Evolutionary conservation across 192 early-diverging fungal genomes (phyloP), one percentile per base, ranked within the genome.

Genomic region (Coemansia reversa): DNA sequence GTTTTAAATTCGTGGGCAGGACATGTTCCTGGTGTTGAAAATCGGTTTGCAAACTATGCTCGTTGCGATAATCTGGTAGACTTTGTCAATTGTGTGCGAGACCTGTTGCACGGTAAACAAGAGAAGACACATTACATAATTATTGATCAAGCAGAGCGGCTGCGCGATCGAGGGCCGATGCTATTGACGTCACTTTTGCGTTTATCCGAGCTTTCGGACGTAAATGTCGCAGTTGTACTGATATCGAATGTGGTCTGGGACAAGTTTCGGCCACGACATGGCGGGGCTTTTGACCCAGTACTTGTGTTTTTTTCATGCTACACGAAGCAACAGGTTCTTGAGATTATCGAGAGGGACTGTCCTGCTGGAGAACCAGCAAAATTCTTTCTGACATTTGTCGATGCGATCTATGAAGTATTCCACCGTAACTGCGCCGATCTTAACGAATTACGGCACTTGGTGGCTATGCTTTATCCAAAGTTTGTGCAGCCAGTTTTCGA

Each of bases 401-500:
- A 91, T 29, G 74, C 94, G 9, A 70, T 94, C 5, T 93, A 93
- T 67, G 88, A 91, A 30, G 87, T 93, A 51, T 93, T 96, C 68
- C 78, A 87, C 52, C 79, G 85, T 24, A 89, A 91, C 45, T 93
- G 92, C 67, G 84, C 85, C 29, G 91, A 97, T 57, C 67, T 98
- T 29, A 91, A 90, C 56, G 95, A 98, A 74, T 81, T 98, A 12
- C 75, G 92, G 24, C 90, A 96, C 58, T 63, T 97, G 32, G 88
- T 89, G 18, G 84, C 86, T 0, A 69, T 95, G 48, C 81, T 97
- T 12, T 96, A 88, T 65, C 92, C 92, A 8, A 86, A 93, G 55
- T 98, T 94, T 67, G 78, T 93, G 42, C 90, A 93, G 67, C 96
- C 96, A 0, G 86, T 98, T 12, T 71, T 83, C 28, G 82, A 88